A percentile compares a stretch with the other conserved stretches of the same genome.
phyloP scores from a whole-genome alignment of 306 rosid genomes.

The Rubus idaeus region DNA sequence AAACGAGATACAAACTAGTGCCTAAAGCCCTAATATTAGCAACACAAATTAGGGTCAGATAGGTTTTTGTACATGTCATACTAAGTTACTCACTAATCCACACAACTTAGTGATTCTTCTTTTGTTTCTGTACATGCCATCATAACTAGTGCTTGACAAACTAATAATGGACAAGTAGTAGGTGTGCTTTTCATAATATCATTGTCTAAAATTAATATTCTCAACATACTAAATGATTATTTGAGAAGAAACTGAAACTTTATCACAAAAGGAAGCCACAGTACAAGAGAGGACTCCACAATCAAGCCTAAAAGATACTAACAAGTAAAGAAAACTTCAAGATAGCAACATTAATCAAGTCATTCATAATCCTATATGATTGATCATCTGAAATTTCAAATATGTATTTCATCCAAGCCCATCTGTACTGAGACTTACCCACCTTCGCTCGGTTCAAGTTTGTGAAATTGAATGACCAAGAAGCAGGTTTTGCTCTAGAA shows the following conservation, averaged over 20 bases:
- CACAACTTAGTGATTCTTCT: neutral
- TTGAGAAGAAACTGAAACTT: neutral
- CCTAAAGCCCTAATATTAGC: neutral
- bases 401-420: neutral
- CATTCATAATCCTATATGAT: neutral
- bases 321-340: neutral
- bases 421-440: neutral
- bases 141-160: neutral
- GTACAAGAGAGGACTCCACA: neutral
- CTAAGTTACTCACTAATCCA: neutral
- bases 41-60: neutral
- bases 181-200: neutral
- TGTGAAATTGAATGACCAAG: neutral
- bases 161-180: neutral
- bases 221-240: neutral
- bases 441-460: neutral
- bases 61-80: neutral
- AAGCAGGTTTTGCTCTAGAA: conserved; percentile 2
- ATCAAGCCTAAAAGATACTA: neutral
- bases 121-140: neutral
- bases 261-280: neutral
- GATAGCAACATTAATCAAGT: neutral
- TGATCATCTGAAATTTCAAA: neutral
- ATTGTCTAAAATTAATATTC: neutral
- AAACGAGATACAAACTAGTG: neutral